Conservation (phyloP, 1,284 basidiomycete species). For the Quambalaria eucalypti region DNA sequence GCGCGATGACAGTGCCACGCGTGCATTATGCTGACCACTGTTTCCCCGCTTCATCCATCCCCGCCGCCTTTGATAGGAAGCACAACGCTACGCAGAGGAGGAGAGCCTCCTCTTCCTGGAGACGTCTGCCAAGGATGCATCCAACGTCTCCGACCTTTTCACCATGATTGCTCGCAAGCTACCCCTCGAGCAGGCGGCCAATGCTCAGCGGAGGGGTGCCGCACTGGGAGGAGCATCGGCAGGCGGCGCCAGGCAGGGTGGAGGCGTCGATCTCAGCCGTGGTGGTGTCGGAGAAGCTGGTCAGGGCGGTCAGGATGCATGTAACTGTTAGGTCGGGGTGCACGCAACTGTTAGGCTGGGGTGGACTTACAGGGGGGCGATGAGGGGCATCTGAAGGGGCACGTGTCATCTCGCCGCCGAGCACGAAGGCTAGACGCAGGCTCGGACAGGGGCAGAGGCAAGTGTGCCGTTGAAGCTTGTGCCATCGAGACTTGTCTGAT, state of each 20-base stretch:
- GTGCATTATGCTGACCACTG: not conserved
- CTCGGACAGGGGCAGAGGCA: no score
- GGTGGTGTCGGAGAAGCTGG: slow-evolving; percentile 17
- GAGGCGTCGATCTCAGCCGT: slow-evolving; percentile 22
- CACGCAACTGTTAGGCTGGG: no score
- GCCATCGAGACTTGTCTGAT: no score
- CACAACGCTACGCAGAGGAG: slow-evolving; percentile 85
- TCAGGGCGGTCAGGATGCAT: slow-evolving; percentile 12
- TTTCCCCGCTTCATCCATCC: not conserved
- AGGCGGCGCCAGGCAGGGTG: slow-evolving; percentile 9
- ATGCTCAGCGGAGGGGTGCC: slow-evolving; percentile 19
- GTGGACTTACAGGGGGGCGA: no score
- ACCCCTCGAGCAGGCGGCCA: slow-evolving; percentile 33
- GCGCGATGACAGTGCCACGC: not conserved
- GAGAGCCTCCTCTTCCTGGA: slow-evolving; percentile 92
- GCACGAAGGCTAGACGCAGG: no score
- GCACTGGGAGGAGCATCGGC: slow-evolving; percentile 13
- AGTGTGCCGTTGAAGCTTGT: no score
- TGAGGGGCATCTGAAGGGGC: no score
- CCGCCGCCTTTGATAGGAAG: slow-evolving; percentile 44
- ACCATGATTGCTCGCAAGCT: slow-evolving; percentile 41
- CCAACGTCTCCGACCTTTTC: slow-evolving; percentile 69
- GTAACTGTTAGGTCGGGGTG: slow-evolving; percentile 27
- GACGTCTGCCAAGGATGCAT: slow-evolving; percentile 87
- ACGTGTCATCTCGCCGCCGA: no score